These are phyloP conservation scores for Saturnispora hagleri DNA, from an alignment of 805 yeast species.

Conservation along the genomic window DNA sequence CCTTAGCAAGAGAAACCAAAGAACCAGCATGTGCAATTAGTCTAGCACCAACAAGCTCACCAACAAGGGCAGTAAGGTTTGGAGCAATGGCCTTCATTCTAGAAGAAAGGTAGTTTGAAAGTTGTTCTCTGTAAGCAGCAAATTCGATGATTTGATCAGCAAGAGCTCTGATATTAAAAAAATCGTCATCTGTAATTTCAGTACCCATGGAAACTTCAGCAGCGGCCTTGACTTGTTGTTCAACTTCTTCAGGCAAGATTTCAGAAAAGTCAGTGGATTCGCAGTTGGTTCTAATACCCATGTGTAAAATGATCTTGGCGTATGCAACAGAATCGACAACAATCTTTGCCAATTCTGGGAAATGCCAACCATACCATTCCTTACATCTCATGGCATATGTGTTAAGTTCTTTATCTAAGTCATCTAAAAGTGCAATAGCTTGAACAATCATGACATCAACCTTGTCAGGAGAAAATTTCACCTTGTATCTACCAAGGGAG, in stretches of 20 bases:
- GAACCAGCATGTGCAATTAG: conserved; percentile 97
- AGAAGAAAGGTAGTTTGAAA: conserved; percentile 80
- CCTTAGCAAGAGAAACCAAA: conserved; percentile 87
- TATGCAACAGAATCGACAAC: conserved; percentile 92
- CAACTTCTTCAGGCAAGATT: conserved; percentile 87
- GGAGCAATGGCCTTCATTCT: conserved; percentile 99
- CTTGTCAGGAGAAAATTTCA: conserved; percentile 95
- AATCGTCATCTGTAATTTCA: conserved; percentile 87
- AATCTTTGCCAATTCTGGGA: conserved; percentile 98
- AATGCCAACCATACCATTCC: conserved; percentile 99
- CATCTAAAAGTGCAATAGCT: conserved; percentile 95
- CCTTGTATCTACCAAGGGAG: conserved; percentile 96
- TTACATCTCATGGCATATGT: conserved; percentile 98
- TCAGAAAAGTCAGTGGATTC: conserved; percentile 82
- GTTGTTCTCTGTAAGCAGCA: conserved; percentile 92
- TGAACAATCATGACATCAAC: conserved; percentile 99
- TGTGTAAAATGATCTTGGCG: conserved; percentile 85
- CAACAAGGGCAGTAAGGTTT: conserved; percentile 88
- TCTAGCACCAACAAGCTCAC: conserved; percentile 98
- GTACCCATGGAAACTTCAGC: conserved; percentile 99
- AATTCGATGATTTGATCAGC: conserved; percentile 96
- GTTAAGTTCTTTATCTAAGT: conserved; percentile 93
- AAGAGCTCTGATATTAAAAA: conserved; percentile 76
- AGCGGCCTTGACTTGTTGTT: conserved; percentile 86
- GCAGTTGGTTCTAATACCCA: conserved; percentile 93